These are phyloP conservation scores for Fusarium guadeloupense DNA, from an alignment of 2,329 filamentous ascomycete species.

Conservation along the genomic window DNA sequence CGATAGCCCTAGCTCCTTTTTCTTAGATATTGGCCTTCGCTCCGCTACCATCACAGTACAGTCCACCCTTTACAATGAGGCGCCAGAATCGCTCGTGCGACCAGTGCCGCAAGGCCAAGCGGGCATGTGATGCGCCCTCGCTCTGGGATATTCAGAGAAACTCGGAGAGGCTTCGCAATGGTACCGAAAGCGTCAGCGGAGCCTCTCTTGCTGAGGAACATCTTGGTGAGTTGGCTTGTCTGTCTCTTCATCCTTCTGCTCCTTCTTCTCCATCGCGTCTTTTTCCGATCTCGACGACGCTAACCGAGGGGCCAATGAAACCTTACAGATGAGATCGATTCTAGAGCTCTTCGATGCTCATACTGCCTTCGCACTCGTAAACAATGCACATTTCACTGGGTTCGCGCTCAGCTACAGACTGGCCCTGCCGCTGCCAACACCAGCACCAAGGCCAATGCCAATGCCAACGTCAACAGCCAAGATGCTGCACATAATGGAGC, in stretches of 20 bases:
- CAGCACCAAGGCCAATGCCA: constrained; percentile 4
- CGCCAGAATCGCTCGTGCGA: constrained; percentile 44
- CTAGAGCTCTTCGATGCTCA: constrained; percentile 42
- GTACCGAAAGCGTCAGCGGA: constrained; percentile 30
- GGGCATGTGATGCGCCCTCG: constrained; percentile 43
- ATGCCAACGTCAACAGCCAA: constrained; percentile 19
- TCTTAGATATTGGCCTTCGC: constrained; percentile 5
- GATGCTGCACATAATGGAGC: constrained; percentile 27
- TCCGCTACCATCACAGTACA: constrained; percentile 6
- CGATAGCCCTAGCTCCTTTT: constrained; percentile 5
- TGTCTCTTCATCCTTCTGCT: neutral
- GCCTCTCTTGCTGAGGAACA: constrained; percentile 42
- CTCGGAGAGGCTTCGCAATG: constrained; percentile 38
- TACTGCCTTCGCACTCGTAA: constrained; percentile 43
- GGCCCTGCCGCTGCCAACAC: constrained; percentile 30
- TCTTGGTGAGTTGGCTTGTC: constrained; percentile 37
- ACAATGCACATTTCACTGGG: constrained; percentile 44
- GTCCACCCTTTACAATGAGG: constrained; percentile 33
- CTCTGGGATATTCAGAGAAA: constrained; percentile 45
- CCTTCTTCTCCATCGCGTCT: constrained; percentile 25
- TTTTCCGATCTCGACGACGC: constrained; percentile 29
- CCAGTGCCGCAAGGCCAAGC: constrained; percentile 44
- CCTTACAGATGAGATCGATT: constrained; percentile 42
- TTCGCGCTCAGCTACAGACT: constrained; percentile 42
- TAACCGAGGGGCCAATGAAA: constrained; percentile 38